Conservation (phyloP, 345 rosid genomes). For the Syzygium jambos region DNA sequence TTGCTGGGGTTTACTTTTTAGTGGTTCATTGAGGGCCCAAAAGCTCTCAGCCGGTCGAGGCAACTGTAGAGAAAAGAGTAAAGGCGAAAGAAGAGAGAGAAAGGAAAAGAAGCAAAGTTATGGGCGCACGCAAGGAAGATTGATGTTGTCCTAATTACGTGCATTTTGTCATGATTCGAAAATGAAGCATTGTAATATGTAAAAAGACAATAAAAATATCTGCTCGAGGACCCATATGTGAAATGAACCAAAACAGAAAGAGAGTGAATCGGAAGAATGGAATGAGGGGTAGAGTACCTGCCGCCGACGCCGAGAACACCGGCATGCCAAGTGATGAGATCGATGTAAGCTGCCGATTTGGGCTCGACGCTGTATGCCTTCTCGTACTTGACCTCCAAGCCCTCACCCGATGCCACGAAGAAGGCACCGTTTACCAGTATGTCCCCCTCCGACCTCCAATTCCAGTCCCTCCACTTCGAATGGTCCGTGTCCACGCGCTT, state of each 20-base stretch:
- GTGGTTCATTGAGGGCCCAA: neutral
- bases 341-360: conserved; percentile 64
- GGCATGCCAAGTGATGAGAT: conserved; percentile 48
- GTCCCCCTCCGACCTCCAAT: conserved; percentile 96
- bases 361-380: conserved; percentile 93
- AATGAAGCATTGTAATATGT: neutral
- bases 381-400: conserved; percentile 64
- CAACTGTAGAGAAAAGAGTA: neutral
- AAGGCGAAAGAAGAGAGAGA: neutral
- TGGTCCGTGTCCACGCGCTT: conserved; percentile 78
- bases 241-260: neutral
- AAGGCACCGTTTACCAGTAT: conserved; percentile 86
- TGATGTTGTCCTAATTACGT: neutral
- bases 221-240: neutral
- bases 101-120: neutral
- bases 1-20: neutral
- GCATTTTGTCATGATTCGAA: neutral
- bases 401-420: conserved; percentile 78
- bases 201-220: conserved; percentile 3
- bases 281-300: conserved; percentile 24
- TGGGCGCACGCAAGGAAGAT: neutral
- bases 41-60: neutral
- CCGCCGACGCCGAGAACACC: conserved; percentile 81
- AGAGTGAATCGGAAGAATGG: neutral
- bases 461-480: conserved; percentile 76